Base-by-base conservation (phyloP, 805 yeast genomes). In the Pichia occidentalis region DNA sequence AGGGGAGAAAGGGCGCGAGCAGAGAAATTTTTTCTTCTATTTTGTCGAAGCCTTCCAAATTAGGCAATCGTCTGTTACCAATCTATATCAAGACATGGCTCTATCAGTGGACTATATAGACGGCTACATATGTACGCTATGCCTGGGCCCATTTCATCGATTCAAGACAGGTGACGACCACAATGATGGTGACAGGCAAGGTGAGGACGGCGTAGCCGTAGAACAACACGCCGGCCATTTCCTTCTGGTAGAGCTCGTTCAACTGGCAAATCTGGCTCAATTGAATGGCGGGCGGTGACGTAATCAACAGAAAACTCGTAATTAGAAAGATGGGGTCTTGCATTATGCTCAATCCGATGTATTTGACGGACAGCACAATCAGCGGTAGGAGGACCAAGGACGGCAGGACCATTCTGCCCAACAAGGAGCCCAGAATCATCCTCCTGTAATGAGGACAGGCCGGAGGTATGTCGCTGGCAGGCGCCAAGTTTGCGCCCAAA, bases 231-330 rank as follows among this genome's bases (percentile, higher is more conserved):
- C 85, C 85, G 0, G 85, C 80, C 90, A 83, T 83, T 57, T 83
- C 94, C 51, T 73, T 77, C 54, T 83, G 88, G 57, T 73, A 83
- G 32, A 82, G 66, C 48, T 76, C 80, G 55, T 83, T 83, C 50
- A 83, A 63, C 53, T 81, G 90, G 38, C 86, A 80, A 44, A 83
- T 83, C 54, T 83, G 94, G 18, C 87, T 79, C 40, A 83, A 64
- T 59, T 83, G 94, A 47, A 83, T 82, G 4, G 90, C 92, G 2
- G 94, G 92, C 3, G 94, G 92, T 1, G 87, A 74, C 3, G 81
- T 74, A 1, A 88, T 82, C 45, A 83, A 68, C 22, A 83, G 68
- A 52, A 83, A 83, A 9, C 85, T 77, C 29, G 84, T 88, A 43
- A 83, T 75, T 50, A 83, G 63, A 51, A 83, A 83, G 29, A 83